Evolutionary conservation across 306 rosid species (phyloP).

Genomic region (Trifolium subterraneum): DNA sequence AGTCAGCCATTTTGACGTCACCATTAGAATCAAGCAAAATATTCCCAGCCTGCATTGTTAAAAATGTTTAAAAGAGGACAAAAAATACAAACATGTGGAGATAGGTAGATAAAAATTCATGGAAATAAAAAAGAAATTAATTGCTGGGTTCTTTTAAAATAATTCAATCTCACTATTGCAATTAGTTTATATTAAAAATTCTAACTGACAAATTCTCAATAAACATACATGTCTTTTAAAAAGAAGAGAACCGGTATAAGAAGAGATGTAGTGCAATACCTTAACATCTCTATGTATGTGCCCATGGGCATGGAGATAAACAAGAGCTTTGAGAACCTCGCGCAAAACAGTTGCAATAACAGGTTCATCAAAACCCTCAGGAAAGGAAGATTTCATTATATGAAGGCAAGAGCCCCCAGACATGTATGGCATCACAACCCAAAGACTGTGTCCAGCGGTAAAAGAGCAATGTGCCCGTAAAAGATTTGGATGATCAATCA

Average conservation of each 20-base stretch:
- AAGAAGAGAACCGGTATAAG: slow-evolving; percentile 16
- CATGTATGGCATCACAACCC: slow-evolving; percentile 99
- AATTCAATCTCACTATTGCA: slow-evolving; percentile 17
- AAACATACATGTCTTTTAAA: slow-evolving; percentile 30
- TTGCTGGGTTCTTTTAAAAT: slow-evolving; percentile 5
- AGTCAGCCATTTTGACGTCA: slow-evolving; percentile 90
- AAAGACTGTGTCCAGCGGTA: slow-evolving; percentile 85
- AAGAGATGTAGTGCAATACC: slow-evolving; percentile 52
- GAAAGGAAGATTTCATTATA: slow-evolving; percentile 79
- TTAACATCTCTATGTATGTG: slow-evolving; percentile 97
- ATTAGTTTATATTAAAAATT: slow-evolving; percentile 25
- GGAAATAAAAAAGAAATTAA: slow-evolving; percentile 15
- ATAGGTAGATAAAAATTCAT: slow-evolving; percentile 18
- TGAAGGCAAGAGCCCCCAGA: slow-evolving; percentile 98
- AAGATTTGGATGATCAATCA: slow-evolving; percentile 85
- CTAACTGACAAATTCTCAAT: slow-evolving; percentile 15
- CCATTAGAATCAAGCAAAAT: slow-evolving; percentile 89
- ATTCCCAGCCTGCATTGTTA: slow-evolving; percentile 84
- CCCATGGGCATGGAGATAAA: slow-evolving; percentile 91
- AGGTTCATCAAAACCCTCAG: slow-evolving; percentile 95
- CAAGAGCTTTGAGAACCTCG: slow-evolving; percentile 95
- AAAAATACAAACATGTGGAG: slow-evolving; percentile 20
- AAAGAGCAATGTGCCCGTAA: slow-evolving; percentile 93
- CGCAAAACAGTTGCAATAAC: slow-evolving; percentile 87
- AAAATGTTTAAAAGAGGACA: slow-evolving; percentile 35